These are phyloP conservation scores for Staphylotrichum longicolle DNA, from an alignment of 495 filamentous ascomycete genomes.

Conservation along the genomic window DNA sequence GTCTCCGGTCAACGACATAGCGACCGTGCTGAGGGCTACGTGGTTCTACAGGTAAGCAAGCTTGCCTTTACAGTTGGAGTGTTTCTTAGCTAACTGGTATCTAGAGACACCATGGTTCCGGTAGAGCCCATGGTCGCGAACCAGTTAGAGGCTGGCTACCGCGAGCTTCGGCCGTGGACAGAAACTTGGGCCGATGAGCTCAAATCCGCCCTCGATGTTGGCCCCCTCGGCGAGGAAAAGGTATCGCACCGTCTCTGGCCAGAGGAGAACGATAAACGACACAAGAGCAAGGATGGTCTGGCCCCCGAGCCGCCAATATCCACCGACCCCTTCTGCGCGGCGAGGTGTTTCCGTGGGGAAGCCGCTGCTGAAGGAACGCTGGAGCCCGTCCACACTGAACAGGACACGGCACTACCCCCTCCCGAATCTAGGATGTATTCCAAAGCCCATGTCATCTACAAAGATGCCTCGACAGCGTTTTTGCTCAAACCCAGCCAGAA, in stretches of 20 bases:
- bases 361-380: conserved; percentile 53
- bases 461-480: conserved; percentile 69
- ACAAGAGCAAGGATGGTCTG: conserved; percentile 36
- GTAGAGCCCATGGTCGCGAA: conserved; percentile 88
- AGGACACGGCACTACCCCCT: conserved; percentile 33
- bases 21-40: conserved; percentile 77
- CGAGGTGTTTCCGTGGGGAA: conserved; percentile 54
- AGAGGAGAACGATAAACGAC: conserved; percentile 45
- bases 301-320: conserved; percentile 49
- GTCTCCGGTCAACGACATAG: conserved; percentile 90
- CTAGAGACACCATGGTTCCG: conserved; percentile 80
- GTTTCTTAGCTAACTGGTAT: conserved; percentile 6
- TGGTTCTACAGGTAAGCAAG: conserved; percentile 73
- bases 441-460: conserved; percentile 78
- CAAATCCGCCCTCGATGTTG: conserved; percentile 85
- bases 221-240: conserved; percentile 86
- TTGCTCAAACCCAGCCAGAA: conserved; percentile 75
- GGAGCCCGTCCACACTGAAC: conserved; percentile 40
- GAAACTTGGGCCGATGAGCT: conserved; percentile 93
- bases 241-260: conserved; percentile 80
- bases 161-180: conserved; percentile 83
- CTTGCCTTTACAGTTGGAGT: not conserved
- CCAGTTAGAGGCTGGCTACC: conserved; percentile 83
- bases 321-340: conserved; percentile 53
- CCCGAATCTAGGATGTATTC: conserved; percentile 52